A percentile compares a stretch with the other conserved stretches of the same genome.
These are phyloP conservation scores for Aspergillus texensis DNA, from an alignment of 2,329 filamentous ascomycete species.

Conservation along the genomic window DNA sequence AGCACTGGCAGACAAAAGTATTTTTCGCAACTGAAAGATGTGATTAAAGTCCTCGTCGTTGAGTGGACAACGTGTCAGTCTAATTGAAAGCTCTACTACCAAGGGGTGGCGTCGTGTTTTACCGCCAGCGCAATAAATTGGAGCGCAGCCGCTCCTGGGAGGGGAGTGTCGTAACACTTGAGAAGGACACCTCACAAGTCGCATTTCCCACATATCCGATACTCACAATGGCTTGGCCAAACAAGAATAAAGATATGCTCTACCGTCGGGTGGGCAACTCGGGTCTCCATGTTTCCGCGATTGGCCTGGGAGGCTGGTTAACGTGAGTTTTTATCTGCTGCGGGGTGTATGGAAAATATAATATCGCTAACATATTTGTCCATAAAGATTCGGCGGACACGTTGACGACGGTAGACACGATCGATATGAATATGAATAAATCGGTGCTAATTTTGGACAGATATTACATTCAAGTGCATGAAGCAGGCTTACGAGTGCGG, in stretches of 20 bases:
- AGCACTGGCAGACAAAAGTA: neutral
- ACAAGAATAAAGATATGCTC: constrained; percentile 57
- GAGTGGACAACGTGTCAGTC: neutral
- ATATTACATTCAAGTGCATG: constrained; percentile 40
- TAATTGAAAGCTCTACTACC: neutral
- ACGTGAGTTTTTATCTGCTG: constrained; percentile 25
- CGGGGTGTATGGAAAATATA: neutral
- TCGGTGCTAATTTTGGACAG: constrained; percentile 12
- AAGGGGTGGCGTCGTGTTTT: neutral
- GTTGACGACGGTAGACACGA: constrained; percentile 61
- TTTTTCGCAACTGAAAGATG: neutral
- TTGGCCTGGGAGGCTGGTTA: constrained; percentile 61
- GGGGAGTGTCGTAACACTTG: too few relatives aligned
- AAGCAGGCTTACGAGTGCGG: constrained; percentile 60
- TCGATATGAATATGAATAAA: too few relatives aligned
- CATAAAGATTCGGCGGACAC: constrained; percentile 62
- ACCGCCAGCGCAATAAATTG: neutral
- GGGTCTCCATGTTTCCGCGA: constrained; percentile 72
- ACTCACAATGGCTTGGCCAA: constrained; percentile 25
- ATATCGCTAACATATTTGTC: neutral
- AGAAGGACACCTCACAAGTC: neutral
- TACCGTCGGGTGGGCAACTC: constrained; percentile 72
- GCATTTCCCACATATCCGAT: neutral
- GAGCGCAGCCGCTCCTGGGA: neutral
- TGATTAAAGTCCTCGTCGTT: neutral